These are phyloP conservation scores for Boletus sensibilis DNA, from an alignment of 768 basidiomycete genomes.

Conservation along the genomic window DNA sequence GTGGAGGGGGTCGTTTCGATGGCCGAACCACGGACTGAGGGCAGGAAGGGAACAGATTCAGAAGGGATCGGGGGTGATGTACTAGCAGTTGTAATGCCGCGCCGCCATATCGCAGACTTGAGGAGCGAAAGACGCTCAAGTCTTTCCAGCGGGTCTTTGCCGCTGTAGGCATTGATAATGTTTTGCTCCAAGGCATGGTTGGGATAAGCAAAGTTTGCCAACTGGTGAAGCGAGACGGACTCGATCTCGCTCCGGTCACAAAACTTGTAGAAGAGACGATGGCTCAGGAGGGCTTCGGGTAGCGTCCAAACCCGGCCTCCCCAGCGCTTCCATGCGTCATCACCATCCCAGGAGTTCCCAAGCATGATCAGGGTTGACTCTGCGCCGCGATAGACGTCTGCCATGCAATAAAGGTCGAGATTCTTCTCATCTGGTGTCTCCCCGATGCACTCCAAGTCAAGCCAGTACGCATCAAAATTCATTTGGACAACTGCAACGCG, in stretches of 20 bases:
- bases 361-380: slow-evolving; percentile 14
- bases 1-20: background rate
- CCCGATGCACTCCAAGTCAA: slow-evolving; percentile 20
- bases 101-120: slow-evolving; percentile 21
- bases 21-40: no score
- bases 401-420: slow-evolving; percentile 18
- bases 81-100: background rate
- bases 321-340: slow-evolving; percentile 9
- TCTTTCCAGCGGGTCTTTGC: slow-evolving; percentile 18
- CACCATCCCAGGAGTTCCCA: background rate
- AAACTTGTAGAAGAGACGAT: slow-evolving; percentile 4
- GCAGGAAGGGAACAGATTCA: background rate
- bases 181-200: slow-evolving; percentile 5
- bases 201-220: slow-evolving; percentile 20
- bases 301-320: slow-evolving; percentile 20
- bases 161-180: slow-evolving; percentile 18
- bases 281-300: slow-evolving; percentile 16
- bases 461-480: slow-evolving; percentile 17
- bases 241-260: background rate
- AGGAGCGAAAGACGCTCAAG: slow-evolving; percentile 17
- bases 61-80: background rate
- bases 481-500: background rate
- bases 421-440: slow-evolving; percentile 15
- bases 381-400: slow-evolving; percentile 18
- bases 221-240: background rate